phyloP scores from a whole-genome alignment of 805 yeast species.

The Yarrowia sp. region DNA sequence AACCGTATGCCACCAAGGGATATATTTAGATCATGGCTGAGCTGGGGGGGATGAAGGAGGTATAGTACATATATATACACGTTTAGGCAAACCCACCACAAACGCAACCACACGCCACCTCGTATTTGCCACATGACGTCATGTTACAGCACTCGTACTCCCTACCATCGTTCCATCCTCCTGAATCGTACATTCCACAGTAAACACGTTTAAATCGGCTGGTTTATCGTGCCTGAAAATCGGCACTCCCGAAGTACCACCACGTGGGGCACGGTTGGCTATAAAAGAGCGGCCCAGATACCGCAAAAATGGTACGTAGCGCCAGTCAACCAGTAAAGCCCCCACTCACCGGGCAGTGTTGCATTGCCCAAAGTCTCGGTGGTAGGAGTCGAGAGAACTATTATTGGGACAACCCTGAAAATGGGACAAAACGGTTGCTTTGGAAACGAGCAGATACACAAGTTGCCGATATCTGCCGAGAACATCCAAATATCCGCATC shows the following conservation, averaged over 20 bases:
- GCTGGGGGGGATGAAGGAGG: too few species aligned
- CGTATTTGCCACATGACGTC: too few species aligned
- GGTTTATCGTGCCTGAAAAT: constrained; percentile 18
- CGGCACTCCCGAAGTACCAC: neutral
- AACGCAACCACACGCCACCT: too few species aligned
- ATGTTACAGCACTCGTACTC: too few species aligned
- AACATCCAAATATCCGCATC: too few species aligned
- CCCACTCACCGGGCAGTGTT: neutral
- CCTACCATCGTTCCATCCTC: too few species aligned
- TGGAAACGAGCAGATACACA: too few species aligned
- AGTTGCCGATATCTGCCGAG: too few species aligned
- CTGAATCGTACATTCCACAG: neutral
- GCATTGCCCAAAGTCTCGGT: neutral
- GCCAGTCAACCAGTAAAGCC: too few species aligned
- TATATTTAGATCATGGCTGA: constrained; percentile 8
- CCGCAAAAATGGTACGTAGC: neutral
- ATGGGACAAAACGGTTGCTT: too few species aligned
- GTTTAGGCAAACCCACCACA: neutral
- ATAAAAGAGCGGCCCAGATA: neutral
- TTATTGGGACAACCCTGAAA: neutral
- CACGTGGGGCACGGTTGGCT: constrained; percentile 9
- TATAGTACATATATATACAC: too few species aligned
- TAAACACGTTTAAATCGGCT: constrained; percentile 5
- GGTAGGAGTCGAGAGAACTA: neutral
- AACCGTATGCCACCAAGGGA: neutral